Evolutionary conservation across 2,329 filamentous ascomycete species (phyloP), one percentile per base, ranked within the genome.

Genomic region (Sarocladiaceae sp.): DNA sequence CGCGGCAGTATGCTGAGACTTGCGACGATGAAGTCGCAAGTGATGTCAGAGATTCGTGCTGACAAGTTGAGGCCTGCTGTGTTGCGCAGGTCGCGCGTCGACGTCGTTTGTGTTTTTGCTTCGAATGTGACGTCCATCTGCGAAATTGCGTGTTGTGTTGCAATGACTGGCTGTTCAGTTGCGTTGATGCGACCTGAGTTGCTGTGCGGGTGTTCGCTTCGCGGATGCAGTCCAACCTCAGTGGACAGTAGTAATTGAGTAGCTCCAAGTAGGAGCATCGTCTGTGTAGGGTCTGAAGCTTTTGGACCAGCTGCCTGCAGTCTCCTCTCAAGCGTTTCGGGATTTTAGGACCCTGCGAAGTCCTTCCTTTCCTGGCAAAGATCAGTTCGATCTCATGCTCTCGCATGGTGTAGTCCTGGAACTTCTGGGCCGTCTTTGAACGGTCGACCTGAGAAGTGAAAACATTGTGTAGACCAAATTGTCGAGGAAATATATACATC

Each of bases 401-500:
- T 15, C 91, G 82, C 10, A 88, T 61, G 0, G 85, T 90, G 58
- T 95, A 95, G 60, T 95, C 89, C 56, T 88, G 86, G 56, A 91
- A 82, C 20, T 76, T 76, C 53, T 91, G 84, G 0, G 78, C 69
- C 0, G 83, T 91, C 55, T 86, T 77, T 40, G 66, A 74, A 18
- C 58, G 59, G 58, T 93, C 76, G 13, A 84, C 73, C 3, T 69
- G 65, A 4, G 82, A 86, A 0, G 82, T 88, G 58, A 97, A 96
- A n/a, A 85, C 88, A 62, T 97, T 98, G 58, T 95, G 88, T 3
- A 98, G 68, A 12, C 80, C 79, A 57, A 95, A 97, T 56, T 97
- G 90, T 10, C 83, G 76, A 24, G 93, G 93, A 54, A 98, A 98
- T 1, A 98, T 82, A 62, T 97, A 91, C 70, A 91, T 93, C 76